These are phyloP conservation scores for Cercospora zeina DNA, from an alignment of 2,329 filamentous ascomycete genomes.

Conservation along the genomic window DNA sequence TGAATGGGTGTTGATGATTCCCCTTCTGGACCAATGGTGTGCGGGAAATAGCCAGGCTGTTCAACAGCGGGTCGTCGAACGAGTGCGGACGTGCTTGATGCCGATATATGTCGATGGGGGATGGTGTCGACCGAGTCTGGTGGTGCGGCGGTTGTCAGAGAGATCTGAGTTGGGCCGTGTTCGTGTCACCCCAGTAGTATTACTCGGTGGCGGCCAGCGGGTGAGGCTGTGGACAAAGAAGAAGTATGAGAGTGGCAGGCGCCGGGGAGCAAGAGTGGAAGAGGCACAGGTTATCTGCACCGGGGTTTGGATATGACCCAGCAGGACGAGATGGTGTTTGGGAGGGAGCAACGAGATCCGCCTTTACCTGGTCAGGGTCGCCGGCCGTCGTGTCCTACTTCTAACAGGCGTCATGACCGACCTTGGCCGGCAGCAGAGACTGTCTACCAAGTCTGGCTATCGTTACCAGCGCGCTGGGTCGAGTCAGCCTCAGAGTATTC, in stretches of 20 bases:
- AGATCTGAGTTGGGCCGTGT: conserved; percentile 25
- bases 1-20: conserved; percentile 18
- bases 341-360: conserved; percentile 30
- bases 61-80: conserved; percentile 26
- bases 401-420: conserved; percentile 37
- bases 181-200: conserved; percentile 31
- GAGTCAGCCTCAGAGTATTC: conserved; percentile 46
- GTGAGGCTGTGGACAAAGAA: conserved; percentile 33
- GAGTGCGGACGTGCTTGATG: conserved; percentile 25
- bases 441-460: conserved; percentile 33
- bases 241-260: conserved; percentile 27
- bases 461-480: conserved; percentile 43
- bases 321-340: conserved; percentile 31
- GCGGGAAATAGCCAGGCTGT: conserved; percentile 19
- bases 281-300: conserved; percentile 26
- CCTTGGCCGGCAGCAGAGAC: conserved; percentile 35
- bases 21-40: conserved; percentile 20
- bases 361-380: conserved; percentile 37
- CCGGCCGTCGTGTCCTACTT: conserved; percentile 31
- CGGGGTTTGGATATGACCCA: conserved; percentile 26
- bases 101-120: conserved; percentile 29
- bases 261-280: conserved; percentile 22
- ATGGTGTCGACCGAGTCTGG: conserved; percentile 24
- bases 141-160: conserved; percentile 25
- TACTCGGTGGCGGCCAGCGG: conserved; percentile 28